Evolutionary conservation across 768 basidiomycete genomes (phyloP), one percentile per base, ranked within the genome.

Genomic region (Trametes villosa): DNA sequence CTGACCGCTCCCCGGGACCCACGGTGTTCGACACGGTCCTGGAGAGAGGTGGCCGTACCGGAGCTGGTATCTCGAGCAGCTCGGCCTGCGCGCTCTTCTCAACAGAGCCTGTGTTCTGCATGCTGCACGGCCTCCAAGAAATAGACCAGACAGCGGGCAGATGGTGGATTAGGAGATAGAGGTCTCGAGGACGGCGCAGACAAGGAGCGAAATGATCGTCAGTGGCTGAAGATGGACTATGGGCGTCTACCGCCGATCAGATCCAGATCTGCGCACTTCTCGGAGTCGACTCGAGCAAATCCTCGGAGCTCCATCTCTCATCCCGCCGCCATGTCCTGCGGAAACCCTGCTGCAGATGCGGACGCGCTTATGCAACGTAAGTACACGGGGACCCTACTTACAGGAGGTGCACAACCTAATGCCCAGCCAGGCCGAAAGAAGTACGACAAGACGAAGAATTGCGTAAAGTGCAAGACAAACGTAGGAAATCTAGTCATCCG

Each of bases 381-480:
- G 87, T 72, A 2, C 29, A 20, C 40, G 46, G 48, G 4, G 6
- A 17, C 6, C 17, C 1, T 57, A 3, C 12, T 12, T 20, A 24
- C 46, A 3, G 26, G 40, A 60, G 22, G 27, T 38, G 50, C n/a
- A n/a, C n/a, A 38, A 6, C 27, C 2, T 57, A 30, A 61, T 24
- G 12, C 13, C 48, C 13, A 42, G 31, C 31, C 46, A 92, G 91
- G 83, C 31, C 84, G 86, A 26, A 74, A 77, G 53, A 91, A 84
- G 67, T 89, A 84, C 66, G 88, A 89, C 69, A 86, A 83, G 72
- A 80, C 85, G 2, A 87, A 78, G 60, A 69, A 73, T 13, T 94
- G 91, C 65, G 79, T 91, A n/a, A 88, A 86, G 67, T 94, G 92
- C 73, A 92, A 91, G 70, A 75, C 73, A 30, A 81, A 80, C 26